These are phyloP conservation scores for Handroanthus guayacan DNA, from an alignment of 257 asterid species.

Conservation along the genomic window DNA sequence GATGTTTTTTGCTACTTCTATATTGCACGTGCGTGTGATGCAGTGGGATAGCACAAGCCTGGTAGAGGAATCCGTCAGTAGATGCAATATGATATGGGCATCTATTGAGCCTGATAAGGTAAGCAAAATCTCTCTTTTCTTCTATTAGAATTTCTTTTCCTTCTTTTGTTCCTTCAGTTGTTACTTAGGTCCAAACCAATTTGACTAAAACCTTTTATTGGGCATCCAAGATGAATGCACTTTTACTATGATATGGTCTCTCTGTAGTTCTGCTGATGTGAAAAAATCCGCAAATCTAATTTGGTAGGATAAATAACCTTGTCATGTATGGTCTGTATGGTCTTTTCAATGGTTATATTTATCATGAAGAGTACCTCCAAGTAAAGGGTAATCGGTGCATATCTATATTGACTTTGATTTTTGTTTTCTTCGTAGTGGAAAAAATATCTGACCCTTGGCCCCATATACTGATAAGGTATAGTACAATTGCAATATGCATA, in stretches of 20 bases:
- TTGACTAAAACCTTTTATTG: background rate
- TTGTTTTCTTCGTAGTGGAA: slow-evolving; percentile 5
- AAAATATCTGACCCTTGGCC: background rate
- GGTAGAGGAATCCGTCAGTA: slow-evolving; percentile 80
- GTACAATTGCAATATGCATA: background rate
- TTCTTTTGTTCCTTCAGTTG: background rate
- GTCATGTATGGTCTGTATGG: slow-evolving; percentile 11
- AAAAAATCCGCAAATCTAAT: background rate
- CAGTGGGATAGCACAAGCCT: slow-evolving; percentile 80
- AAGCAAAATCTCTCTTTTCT: slow-evolving; percentile 37
- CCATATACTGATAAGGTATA: background rate
- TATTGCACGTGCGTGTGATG: slow-evolving; percentile 89
- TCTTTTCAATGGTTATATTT: slow-evolving; percentile 10
- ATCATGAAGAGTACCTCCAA: background rate
- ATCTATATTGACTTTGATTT: background rate
- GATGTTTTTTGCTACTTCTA: slow-evolving; percentile 95
- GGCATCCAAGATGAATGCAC: slow-evolving; percentile 8
- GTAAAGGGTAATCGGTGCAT: background rate
- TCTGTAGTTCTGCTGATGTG: slow-evolving; percentile 19
- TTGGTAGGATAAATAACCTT: background rate
- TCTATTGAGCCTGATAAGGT: slow-evolving; percentile 80
- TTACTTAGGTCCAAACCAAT: background rate
- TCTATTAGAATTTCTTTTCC: background rate
- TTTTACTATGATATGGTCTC: background rate
- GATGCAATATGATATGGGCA: slow-evolving; percentile 83